Evolutionary conservation across 2,329 filamentous ascomycete genomes (phyloP), one percentile per base, ranked within the genome.

Genomic region (Clonostachys chloroleuca): DNA sequence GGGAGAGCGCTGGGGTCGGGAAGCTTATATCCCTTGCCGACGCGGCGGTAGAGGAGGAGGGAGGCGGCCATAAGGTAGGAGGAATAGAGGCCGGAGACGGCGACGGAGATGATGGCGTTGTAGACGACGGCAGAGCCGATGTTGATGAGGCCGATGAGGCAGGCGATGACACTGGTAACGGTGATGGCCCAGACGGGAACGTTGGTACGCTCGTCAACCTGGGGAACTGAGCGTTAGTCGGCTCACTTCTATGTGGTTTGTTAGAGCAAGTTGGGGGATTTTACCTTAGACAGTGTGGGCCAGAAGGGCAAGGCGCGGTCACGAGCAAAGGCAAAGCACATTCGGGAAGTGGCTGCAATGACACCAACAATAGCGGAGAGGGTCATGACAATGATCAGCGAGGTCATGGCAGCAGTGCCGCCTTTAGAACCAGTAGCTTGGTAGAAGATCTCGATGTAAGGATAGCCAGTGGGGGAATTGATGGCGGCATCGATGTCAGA

Each of bases 361-460:
- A 78, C 75, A 2, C 73, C 74, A 17, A 79, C 73, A 13, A 71
- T 75, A 35, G 72, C 72, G 16, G 69, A 73, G 2, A 71, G 69
- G 6, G 73, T 61, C 33, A 77, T 71, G 16, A 78, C 58, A 5
- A 78, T 66, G 4, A 80, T 60, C 16, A 81, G 67, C 5, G 67
- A 59, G 0, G 70, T 66, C 71, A 81, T 78, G 17, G 73, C 68
- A 2, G 72, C 70, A 0, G 77, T 71, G 0, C 72, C 77, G 2
- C 67, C 69, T 3, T 68, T 59, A 16, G 70, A 75, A 2, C 68
- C 61, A 3, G 77, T 75, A 2, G 72, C 72, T 35, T 78, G 69
- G 51, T 68, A 68, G 49, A 82, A 82, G 18, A 83, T 71, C 44
- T 80, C 69, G 55, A 85, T 82, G 51, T 82, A 81, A 0, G 82